phyloP scores from a whole-genome alignment of 2,329 filamentous ascomycete genomes.

The Ascomycota sp. region DNA sequence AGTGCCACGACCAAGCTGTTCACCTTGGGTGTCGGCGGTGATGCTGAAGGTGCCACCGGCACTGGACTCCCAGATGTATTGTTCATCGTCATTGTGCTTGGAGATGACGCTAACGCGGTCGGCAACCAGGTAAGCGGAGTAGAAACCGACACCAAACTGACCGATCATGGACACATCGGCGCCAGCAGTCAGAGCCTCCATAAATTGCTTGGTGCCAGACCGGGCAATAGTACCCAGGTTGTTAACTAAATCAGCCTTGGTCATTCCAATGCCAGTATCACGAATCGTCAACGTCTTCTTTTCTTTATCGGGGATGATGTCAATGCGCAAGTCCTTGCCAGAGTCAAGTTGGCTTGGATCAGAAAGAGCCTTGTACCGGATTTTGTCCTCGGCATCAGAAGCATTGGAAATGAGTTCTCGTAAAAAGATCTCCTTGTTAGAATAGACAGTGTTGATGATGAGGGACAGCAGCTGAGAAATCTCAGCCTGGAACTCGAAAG shows the following conservation, averaged over 20 bases:
- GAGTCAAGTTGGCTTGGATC: constrained; percentile 94
- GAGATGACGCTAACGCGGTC: constrained; percentile 90
- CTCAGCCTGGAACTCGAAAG: constrained; percentile 99
- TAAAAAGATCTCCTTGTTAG: constrained; percentile 99
- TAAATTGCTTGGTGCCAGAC: constrained; percentile 99
- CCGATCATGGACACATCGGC: constrained; percentile 99
- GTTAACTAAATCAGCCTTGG: constrained; percentile 99
- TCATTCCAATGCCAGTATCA: constrained; percentile 99
- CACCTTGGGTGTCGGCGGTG: constrained; percentile 71
- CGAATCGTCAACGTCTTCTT: constrained; percentile 93
- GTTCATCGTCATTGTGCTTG: constrained; percentile 99
- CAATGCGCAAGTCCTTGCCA: constrained; percentile 94
- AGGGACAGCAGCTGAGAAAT: constrained; percentile 99
- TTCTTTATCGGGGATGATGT: constrained; percentile 96
- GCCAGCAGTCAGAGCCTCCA: constrained; percentile 96
- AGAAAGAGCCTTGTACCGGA: constrained; percentile 94
- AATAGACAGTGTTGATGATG: constrained; percentile 99
- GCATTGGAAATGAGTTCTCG: constrained; percentile 96
- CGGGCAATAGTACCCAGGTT: constrained; percentile 99
- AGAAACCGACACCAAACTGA: constrained; percentile 99
- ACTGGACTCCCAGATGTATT: constrained; percentile 98
- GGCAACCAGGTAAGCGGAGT: constrained; percentile 98
- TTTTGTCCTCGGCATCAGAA: constrained; percentile 99
- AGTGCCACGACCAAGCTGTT: constrained; percentile 81
- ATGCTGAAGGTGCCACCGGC: constrained; percentile 97